A percentile compares a stretch with the other conserved stretches of the same genome.
Evolutionary conservation across 2,329 filamentous ascomycete genomes (phyloP).

Genomic region (Tolypocladium inflatum): DNA sequence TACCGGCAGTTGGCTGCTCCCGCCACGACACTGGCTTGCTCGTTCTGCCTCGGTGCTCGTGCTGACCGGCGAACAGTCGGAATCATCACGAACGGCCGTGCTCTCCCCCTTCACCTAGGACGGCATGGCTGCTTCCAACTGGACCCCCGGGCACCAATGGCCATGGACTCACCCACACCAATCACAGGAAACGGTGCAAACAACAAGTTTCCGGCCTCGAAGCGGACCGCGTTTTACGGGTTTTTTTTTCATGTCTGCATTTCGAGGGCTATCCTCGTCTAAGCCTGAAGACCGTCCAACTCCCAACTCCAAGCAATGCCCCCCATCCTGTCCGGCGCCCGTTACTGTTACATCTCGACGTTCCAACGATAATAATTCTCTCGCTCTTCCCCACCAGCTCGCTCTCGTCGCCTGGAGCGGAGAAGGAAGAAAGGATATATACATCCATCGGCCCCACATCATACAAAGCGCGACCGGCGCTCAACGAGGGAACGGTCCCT

Average conservation of each 20-base stretch:
- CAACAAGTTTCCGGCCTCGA: not conserved
- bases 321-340: conserved; percentile 8
- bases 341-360: conserved; percentile 4
- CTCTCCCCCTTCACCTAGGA: not conserved
- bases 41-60: not conserved
- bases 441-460: conserved; percentile 7
- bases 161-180: not conserved
- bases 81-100: not conserved
- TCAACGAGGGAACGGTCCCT: not conserved
- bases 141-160: not conserved
- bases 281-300: conserved; percentile 14
- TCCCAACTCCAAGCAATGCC: conserved; percentile 29
- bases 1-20: not conserved
- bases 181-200: not conserved
- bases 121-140: not conserved
- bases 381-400: not conserved
- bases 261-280: conserved; percentile 12
- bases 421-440: conserved; percentile 7
- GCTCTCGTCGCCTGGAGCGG: not conserved
- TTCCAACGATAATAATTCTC: conserved; percentile 2
- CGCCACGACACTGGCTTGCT: not conserved
- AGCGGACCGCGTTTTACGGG: conserved; percentile 1
- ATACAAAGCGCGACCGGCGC: conserved; percentile 9
- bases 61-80: not conserved
- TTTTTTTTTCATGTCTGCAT: conserved; percentile 8